Base-by-base conservation (phyloP, 2,329 filamentous ascomycete genomes). In the Aureobasidium sp. region DNA sequence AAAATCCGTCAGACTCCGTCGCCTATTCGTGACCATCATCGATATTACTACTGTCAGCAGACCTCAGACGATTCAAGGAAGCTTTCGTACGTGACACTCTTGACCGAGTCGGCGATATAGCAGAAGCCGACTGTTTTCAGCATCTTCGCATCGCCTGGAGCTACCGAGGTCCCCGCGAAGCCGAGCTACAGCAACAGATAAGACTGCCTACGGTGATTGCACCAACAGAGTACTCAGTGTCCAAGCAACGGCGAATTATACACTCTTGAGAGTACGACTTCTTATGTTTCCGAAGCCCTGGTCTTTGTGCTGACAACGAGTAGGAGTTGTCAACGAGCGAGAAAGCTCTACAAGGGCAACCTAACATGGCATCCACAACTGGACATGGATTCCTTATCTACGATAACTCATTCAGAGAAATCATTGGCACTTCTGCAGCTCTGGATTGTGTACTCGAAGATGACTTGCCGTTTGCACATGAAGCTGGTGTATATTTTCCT, bases 401-500 rank as follows among this genome's bases (percentile, higher is more conserved):
- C 64, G 61, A 70, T n/a, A 62, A 66, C 30, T 48, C 59, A 7
- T 71, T 71, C 60, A 60, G 67, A 34, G 55, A 65, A 7, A 64
- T 72, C 9, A 51, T 71, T 9, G 70, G 70, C 41, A 14, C 54
- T 14, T 48, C 51, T 2, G 66, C 70, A 29, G 62, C 51, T 14
- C 65, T 70, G 10, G 47, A 64, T 10, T 61, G 68, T 9, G 67
- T 58, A 3, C 29, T 70, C 2, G 64, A 68, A 45, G 67, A 67
- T 41, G 66, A 68, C 48, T 68, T 65, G 51, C 66, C 66, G 10
- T 70, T 71, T 59, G 68, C 70, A 1, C 77, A 79, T 66, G 77
- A 78, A 67, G 71, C 71, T 29, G 70, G 68, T 37, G 70, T 72
- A n/a, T 73, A 71, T 64, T 49, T 70, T 37, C 69, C 70, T 7